A percentile compares a stretch with the other conserved stretches of the same genome.
Conservation (phyloP, 2,329 filamentous ascomycete species). For the Ascosphaera acerosa region DNA sequence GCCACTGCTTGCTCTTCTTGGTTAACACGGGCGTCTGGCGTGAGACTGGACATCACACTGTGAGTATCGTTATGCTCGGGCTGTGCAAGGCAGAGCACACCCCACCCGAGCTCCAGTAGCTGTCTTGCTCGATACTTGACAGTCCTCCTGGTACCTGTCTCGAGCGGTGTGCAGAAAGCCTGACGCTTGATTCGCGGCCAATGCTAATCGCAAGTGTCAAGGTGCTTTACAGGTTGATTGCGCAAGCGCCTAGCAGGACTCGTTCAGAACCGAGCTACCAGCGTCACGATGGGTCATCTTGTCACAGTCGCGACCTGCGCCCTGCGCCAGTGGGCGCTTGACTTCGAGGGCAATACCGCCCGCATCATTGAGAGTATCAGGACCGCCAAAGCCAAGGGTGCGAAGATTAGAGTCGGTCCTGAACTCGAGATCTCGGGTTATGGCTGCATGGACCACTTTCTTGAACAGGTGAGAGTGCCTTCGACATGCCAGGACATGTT, state of each 20-base stretch:
- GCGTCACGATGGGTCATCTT: slow-evolving; percentile 2
- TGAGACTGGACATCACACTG: too few relatives aligned
- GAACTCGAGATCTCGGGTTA: slow-evolving; percentile 24
- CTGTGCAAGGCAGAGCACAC: too few relatives aligned
- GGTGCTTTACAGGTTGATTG: slow-evolving; percentile 8
- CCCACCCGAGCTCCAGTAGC: too few relatives aligned
- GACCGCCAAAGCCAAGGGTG: slow-evolving; percentile 30
- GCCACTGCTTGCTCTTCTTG: too few relatives aligned
- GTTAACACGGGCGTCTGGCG: too few relatives aligned
- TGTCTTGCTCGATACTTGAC: too few relatives aligned
- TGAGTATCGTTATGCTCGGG: too few relatives aligned
- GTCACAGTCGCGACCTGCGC: slow-evolving; percentile 3
- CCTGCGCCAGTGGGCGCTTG: slow-evolving; percentile 19
- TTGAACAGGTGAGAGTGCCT: slow-evolving; percentile 19
- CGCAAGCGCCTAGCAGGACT: slow-evolving; percentile 1
- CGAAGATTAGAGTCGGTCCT: slow-evolving; percentile 29
- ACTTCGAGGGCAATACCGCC: slow-evolving; percentile 34
- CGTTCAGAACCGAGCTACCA: not conserved
- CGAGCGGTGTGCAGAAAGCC: too few relatives aligned
- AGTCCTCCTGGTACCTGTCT: too few relatives aligned
- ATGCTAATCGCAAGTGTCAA: too few relatives aligned
- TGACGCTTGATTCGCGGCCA: too few relatives aligned
- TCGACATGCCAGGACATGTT: too few relatives aligned
- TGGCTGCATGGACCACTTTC: slow-evolving; percentile 38
- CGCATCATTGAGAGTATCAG: slow-evolving; percentile 38